These are phyloP conservation scores for Sporothrix pallida DNA, from an alignment of 2,329 filamentous ascomycete species.

Conservation along the genomic window DNA sequence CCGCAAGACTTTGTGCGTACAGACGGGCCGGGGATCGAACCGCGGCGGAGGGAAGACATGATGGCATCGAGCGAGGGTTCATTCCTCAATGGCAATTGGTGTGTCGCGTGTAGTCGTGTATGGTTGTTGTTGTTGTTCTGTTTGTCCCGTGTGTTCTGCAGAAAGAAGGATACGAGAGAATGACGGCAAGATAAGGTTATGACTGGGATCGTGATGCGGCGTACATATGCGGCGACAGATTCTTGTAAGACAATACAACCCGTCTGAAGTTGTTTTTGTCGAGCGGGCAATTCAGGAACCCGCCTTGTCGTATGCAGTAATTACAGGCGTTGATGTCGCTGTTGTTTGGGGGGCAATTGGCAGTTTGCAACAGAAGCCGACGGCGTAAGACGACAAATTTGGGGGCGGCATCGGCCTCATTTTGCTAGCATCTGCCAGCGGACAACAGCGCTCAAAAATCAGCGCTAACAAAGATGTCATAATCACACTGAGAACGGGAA, in stretches of 20 bases:
- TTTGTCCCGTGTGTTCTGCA: neutral
- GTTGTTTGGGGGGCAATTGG: neutral
- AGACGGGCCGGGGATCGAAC: constrained; percentile 32
- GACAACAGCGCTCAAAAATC: neutral
- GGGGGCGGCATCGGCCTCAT: constrained; percentile 20
- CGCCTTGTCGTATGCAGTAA: neutral
- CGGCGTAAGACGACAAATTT: neutral
- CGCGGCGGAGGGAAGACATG: constrained; percentile 43
- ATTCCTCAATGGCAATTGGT: constrained; percentile 63
- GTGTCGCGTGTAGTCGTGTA: neutral
- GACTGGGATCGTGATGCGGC: neutral
- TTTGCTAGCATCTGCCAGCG: neutral
- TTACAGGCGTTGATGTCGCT: constrained; percentile 15
- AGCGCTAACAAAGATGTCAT: neutral
- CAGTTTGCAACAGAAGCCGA: neutral
- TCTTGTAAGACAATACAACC: neutral
- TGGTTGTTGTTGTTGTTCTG: neutral
- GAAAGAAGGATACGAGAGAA: neutral
- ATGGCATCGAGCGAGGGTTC: constrained; percentile 53
- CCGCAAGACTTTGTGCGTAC: constrained; percentile 24
- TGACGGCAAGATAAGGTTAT: neutral
- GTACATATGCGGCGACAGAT: neutral
- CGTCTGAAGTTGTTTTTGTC: neutral
- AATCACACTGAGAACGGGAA: neutral
- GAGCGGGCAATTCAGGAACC: constrained; percentile 20